Conservation (phyloP, 352 stramenopile species). For the Phytophthora cryptogea region DNA sequence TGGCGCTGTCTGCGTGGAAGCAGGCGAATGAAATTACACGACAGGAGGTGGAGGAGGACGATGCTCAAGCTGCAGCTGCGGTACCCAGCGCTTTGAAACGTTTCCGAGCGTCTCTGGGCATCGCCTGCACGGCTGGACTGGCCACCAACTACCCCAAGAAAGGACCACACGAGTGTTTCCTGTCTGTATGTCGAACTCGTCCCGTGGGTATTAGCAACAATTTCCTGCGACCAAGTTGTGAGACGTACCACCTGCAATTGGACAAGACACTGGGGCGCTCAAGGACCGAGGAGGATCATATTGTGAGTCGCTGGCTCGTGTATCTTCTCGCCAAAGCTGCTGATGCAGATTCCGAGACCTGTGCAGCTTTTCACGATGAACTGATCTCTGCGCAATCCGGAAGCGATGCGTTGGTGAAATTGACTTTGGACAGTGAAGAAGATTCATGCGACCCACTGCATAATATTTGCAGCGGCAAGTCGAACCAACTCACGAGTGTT, state of each 20-base stretch:
- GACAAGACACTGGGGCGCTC: slow-evolving; percentile 64
- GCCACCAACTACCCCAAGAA: slow-evolving; percentile 65
- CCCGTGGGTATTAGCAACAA: slow-evolving; percentile 1
- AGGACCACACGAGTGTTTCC: slow-evolving; percentile 69
- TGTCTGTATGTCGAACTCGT: slow-evolving; percentile 55
- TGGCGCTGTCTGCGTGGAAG: slow-evolving; percentile 63
- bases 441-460: slow-evolving; percentile 27
- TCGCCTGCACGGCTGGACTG: slow-evolving; percentile 76
- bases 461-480: slow-evolving; percentile 31
- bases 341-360: slow-evolving; percentile 37
- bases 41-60: slow-evolving; percentile 35
- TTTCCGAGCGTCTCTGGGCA: slow-evolving; percentile 51
- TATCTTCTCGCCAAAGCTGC: slow-evolving; percentile 61
- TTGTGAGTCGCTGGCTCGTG: slow-evolving; percentile 71
- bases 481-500: slow-evolving; percentile 40
- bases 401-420: slow-evolving; percentile 30
- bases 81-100: slow-evolving; percentile 35
- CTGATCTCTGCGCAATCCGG: slow-evolving; percentile 36
- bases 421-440: slow-evolving; percentile 12
- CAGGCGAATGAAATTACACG: slow-evolving; percentile 46
- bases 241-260: slow-evolving; percentile 67
- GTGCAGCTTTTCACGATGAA: slow-evolving; percentile 34
- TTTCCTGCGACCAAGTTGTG: slow-evolving; percentile 36
- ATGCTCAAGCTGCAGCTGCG: slow-evolving; percentile 16
- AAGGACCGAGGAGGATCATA: slow-evolving; percentile 68